Evolutionary conservation across 495 filamentous ascomycete genomes (phyloP), one percentile per base, ranked within the genome.

Genomic region (Baudoinia panamericana): DNA sequence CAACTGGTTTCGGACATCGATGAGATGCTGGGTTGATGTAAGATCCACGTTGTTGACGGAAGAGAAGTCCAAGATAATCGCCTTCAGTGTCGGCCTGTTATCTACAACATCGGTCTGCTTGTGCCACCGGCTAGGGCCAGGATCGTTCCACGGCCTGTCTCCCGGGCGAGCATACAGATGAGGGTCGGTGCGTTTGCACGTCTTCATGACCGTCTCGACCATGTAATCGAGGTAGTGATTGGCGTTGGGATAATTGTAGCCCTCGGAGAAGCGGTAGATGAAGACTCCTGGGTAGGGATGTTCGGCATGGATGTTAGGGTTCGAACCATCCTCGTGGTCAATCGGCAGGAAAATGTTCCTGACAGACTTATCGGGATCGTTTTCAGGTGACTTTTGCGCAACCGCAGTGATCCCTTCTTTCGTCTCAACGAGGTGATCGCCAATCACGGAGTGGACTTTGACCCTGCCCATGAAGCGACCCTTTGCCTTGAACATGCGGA

Each of bases 21-120:
- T 93, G 27, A 97, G 66, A 58, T 90, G 81, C 64, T 97, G 90
- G 1, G 95, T 73, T 0, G 85, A 93, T 1, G 90, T 95, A 40
- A 93, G 75, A 51, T 97, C 90, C 35, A 95, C 83, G 51, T 95
- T 87, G 63, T 97, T 95, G 52, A 97, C 90, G 0, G 84, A 86
- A 27, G 78, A 82, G 61, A 97, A 92, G 57, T 97, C 90, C 15
- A 97, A 76, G 41, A 97, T 93, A 54, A 97, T 68, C 28, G 90
- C 88, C 54, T 87, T 87, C 32, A 96, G 72, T 0, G 78, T 83
- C 3, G 90, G 83, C 2, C 77, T 66, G 36, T 67, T 52, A n/a
- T 67, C 58, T 30, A 65, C 53, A n/a, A 69, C 63, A 6, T 66
- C 61, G 11, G 62, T 48, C 2, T 61, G 45, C 49, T 75, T 58